Evolutionary conservation across 2,329 filamentous ascomycete genomes (phyloP).

Genomic region (Orbilia javanica): DNA sequence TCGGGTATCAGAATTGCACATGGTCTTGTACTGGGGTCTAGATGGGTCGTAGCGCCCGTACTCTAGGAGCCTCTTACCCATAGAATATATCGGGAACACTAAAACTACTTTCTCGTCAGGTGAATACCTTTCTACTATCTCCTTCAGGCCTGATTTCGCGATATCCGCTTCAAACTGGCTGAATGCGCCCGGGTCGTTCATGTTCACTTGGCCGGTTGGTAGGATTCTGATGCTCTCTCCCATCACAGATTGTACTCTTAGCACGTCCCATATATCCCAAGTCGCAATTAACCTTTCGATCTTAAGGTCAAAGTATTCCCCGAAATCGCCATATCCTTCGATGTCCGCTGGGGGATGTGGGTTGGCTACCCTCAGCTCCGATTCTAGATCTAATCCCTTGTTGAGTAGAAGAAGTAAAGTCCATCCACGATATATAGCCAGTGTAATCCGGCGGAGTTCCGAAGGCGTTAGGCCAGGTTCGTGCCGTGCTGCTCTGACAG

Average conservation of each 20-base stretch:
- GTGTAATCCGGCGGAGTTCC: conserved; percentile 26
- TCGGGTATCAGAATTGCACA: background rate
- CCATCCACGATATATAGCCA: conserved; percentile 42
- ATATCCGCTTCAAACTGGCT: conserved; percentile 22
- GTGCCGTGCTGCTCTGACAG: background rate
- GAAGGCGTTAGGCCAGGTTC: conserved; percentile 15
- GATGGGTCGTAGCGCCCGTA: background rate
- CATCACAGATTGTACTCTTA: conserved; percentile 26
- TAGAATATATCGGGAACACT: background rate
- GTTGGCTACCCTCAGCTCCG: background rate
- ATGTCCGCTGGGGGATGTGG: background rate
- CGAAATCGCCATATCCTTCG: background rate
- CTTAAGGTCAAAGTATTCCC: conserved; percentile 1
- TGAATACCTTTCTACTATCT: background rate
- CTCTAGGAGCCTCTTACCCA: background rate
- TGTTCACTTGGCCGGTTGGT: conserved; percentile 19
- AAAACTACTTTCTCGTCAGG: background rate
- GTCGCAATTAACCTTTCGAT: conserved; percentile 14
- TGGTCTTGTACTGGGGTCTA: no score
- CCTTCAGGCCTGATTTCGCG: background rate
- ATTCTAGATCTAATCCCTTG: background rate
- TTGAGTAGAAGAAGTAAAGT: conserved; percentile 32
- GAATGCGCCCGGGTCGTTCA: conserved; percentile 9
- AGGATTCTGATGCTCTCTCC: conserved; percentile 25
- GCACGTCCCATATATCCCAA: conserved; percentile 42